Percentiles rank a stretch among this genome's conserved stretches.
phyloP scores from a whole-genome alignment of 2,329 filamentous ascomycete genomes.

The Clonostachys chloroleuca region DNA sequence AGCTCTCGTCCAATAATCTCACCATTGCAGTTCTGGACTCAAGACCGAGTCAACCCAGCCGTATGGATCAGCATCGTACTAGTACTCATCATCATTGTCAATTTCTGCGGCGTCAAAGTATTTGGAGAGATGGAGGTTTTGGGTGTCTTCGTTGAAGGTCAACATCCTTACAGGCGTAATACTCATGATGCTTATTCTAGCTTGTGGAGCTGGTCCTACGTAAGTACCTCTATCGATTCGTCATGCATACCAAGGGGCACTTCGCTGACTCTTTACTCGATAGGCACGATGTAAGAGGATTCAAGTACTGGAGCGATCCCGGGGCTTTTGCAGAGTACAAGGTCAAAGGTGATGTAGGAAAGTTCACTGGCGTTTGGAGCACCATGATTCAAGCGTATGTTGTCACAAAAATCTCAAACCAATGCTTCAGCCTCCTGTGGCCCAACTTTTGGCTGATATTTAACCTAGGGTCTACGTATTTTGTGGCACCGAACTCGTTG shows the following conservation, averaged over 20 bases:
- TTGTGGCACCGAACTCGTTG: constrained; percentile 30
- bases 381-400: constrained; percentile 38
- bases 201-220: constrained; percentile 36
- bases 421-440: too few species aligned
- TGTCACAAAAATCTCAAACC: too few species aligned
- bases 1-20: constrained; percentile 1
- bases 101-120: constrained; percentile 37
- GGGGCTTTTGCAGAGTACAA: constrained; percentile 37
- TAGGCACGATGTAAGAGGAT: constrained; percentile 32
- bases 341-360: constrained; percentile 24
- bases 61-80: constrained; percentile 24
- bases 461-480: too few species aligned
- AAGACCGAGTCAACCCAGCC: constrained; percentile 3
- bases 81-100: constrained; percentile 27
- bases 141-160: constrained; percentile 24
- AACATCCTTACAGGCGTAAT: constrained; percentile 43
- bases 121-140: constrained; percentile 4
- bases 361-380: constrained; percentile 36
- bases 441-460: too few species aligned
- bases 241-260: too few species aligned
- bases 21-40: constrained; percentile 6
- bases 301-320: constrained; percentile 37
- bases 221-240: constrained; percentile 1
- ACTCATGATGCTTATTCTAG: constrained; percentile 42
- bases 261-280: too few species aligned